Base-by-base conservation (phyloP, 1,284 basidiomycete species). In the Ustanciosporium gigantosporum region DNA sequence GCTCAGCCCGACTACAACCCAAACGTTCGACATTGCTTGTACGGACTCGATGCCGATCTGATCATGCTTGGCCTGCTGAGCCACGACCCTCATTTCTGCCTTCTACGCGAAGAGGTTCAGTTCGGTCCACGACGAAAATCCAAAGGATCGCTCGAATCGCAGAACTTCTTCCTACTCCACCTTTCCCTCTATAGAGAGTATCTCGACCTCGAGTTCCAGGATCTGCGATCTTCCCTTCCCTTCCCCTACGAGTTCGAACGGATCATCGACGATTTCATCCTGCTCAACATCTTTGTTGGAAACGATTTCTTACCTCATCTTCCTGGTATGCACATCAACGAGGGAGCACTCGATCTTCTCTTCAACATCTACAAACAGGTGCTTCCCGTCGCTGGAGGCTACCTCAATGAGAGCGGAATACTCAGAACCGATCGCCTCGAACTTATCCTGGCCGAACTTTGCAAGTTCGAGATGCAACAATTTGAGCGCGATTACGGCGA, bases 11-110 rank as follows among this genome's bases (percentile, higher is more conserved):
- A 89, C 76, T 95, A 98, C 81, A 86, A 92, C 78, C 89, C 91
- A 17, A 93, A 94, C 75, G 83, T 90, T 42, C 87, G 95, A 64
- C 95, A 99, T 80, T 98, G 95, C 80, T 82, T 99, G 47, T 98
- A 99, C 80, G 95, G 95, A 35, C 86, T 99, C 27, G 95, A 99
- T 77, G 95, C 95, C 41, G 95, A 99, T 81, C 81, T 99, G 56
- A 91, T 99, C 80, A 99, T 99, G 95, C 84, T 99, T 70, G 92
- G 91, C 29, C 82, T 99, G 31, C 82, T 98, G 69, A 94, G 90
- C 77, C 95, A 98, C 79, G 95, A 99, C 79, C 95, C 95, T 3
- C 95, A 99, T 81, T 98, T 98, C 81, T 96, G 92, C 79, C 82
- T 98, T 49, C 82, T 99, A 67, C 86, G 95, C 59, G 95, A 99